These are phyloP conservation scores for Penicillium rolfsii DNA, from an alignment of 2,329 filamentous ascomycete genomes.

Conservation along the genomic window DNA sequence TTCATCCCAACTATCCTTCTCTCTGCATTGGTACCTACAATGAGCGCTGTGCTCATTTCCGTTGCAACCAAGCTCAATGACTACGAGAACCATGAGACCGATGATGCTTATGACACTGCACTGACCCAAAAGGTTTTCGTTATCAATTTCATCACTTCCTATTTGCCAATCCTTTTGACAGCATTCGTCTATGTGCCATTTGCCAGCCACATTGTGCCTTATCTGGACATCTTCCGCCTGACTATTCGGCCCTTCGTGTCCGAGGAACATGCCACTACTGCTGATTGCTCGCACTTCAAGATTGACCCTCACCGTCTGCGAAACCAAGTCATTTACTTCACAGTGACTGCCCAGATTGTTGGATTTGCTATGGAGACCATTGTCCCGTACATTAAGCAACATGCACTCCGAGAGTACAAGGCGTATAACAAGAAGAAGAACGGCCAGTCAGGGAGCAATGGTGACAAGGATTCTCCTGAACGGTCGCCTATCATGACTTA, in stretches of 20 bases:
- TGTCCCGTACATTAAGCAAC: conserved; percentile 82
- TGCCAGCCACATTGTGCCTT: conserved; percentile 79
- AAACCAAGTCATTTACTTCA: conserved; percentile 95
- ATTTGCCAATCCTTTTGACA: conserved; percentile 84
- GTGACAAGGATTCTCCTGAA: conserved; percentile 30
- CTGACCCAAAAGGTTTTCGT: conserved; percentile 94
- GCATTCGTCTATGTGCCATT: conserved; percentile 96
- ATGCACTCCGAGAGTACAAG: conserved; percentile 72
- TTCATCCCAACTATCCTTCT: conserved; percentile 90
- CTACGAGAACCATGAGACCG: conserved; percentile 90
- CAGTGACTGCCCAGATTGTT: conserved; percentile 91
- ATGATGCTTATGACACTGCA: conserved; percentile 78
- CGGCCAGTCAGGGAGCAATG: conserved; percentile 28
- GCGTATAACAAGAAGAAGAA: conserved; percentile 37
- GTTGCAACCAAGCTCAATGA: conserved; percentile 79
- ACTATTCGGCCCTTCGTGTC: conserved; percentile 77
- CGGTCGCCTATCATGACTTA: conserved; percentile 48
- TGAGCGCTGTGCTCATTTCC: conserved; percentile 77
- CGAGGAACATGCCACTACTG: conserved; percentile 71
- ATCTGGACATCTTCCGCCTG: conserved; percentile 82
- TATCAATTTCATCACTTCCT: conserved; percentile 97
- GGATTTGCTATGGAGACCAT: conserved; percentile 85
- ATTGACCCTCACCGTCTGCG: conserved; percentile 83
- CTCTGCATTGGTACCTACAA: conserved; percentile 76
- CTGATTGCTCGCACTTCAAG: conserved; percentile 64